A percentile compares a stretch with the other conserved stretches of the same genome.
Conservation (phyloP, 768 basidiomycete genomes). For the Antrodiella citrinella region DNA sequence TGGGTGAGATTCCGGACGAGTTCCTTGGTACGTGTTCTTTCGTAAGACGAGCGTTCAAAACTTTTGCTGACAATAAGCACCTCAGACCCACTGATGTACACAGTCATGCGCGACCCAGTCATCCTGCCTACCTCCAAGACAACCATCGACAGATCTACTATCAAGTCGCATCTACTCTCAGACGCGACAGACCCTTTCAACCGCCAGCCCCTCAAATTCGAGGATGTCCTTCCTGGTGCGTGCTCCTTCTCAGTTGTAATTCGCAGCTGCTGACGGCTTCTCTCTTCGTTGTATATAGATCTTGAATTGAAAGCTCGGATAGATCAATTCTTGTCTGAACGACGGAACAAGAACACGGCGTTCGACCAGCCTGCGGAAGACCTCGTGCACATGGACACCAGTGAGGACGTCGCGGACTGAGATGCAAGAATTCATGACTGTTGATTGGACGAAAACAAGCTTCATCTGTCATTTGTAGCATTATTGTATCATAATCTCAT, state of each 20-base stretch:
- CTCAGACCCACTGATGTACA: conserved; percentile 82
- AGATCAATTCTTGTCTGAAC: conserved; percentile 34
- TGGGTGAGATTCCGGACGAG: conserved; percentile 92
- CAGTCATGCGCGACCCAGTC: conserved; percentile 94
- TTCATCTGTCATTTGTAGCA: not conserved
- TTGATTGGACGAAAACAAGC: not conserved
- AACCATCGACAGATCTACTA: conserved; percentile 82
- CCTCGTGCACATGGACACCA: conserved; percentile 25
- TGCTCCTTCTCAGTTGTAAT: conserved; percentile 1
- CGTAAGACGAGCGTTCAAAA: not conserved
- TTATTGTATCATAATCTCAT: not conserved
- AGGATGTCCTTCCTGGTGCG: conserved; percentile 72
- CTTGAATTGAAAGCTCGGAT: conserved; percentile 40
- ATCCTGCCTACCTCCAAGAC: conserved; percentile 74
- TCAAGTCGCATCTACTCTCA: conserved; percentile 90
- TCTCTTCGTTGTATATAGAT: conserved; percentile 22
- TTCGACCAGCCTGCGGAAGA: conserved; percentile 21
- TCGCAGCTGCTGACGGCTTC: conserved; percentile 7
- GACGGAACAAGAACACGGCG: conserved; percentile 24
- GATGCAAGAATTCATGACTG: too few relatives aligned
- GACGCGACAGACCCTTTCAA: conserved; percentile 96
- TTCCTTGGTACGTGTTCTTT: conserved; percentile 61
- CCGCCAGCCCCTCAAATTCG: conserved; percentile 69
- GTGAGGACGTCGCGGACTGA: conserved; percentile 7
- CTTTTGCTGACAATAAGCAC: not conserved